phyloP scores from a whole-genome alignment of 2,329 filamentous ascomycete genomes.

The Monilinia fructigena region DNA sequence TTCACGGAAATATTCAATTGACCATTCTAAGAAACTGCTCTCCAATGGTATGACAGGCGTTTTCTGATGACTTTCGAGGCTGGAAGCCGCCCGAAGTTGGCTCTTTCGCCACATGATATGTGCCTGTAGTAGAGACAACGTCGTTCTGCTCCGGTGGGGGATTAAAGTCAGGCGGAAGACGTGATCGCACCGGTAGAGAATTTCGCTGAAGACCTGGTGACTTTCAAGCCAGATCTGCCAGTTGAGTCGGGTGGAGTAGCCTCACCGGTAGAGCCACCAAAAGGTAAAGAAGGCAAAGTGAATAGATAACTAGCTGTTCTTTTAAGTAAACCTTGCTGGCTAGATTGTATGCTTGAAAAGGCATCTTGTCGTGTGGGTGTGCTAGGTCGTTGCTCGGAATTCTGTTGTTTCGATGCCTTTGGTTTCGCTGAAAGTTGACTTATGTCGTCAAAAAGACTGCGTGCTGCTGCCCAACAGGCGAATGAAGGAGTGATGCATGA shows the following conservation, averaged over 20 bases:
- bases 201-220: slow-evolving; percentile 34
- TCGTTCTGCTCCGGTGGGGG: slow-evolving; percentile 74
- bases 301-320: slow-evolving; percentile 64
- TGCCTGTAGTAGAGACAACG: slow-evolving; percentile 60
- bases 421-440: slow-evolving; percentile 51
- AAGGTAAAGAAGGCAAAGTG: slow-evolving; percentile 51
- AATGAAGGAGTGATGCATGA: slow-evolving; percentile 73
- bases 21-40: slow-evolving; percentile 91
- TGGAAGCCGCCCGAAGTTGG: slow-evolving; percentile 77
- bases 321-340: slow-evolving; percentile 59
- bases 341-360: slow-evolving; percentile 45
- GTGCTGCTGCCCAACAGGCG: slow-evolving; percentile 68
- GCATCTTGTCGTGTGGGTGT: slow-evolving; percentile 38
- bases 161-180: slow-evolving; percentile 57
- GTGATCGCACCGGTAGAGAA: slow-evolving; percentile 40
- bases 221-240: slow-evolving; percentile 31
- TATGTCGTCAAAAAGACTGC: slow-evolving; percentile 73
- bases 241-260: slow-evolving; percentile 32
- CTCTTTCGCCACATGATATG: slow-evolving; percentile 72
- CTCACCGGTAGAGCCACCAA: slow-evolving; percentile 43
- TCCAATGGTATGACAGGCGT: slow-evolving; percentile 69
- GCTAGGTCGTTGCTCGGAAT: slow-evolving; percentile 34
- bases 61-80: slow-evolving; percentile 56
- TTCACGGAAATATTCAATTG: slow-evolving; percentile 94
- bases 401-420: slow-evolving; percentile 41